phyloP scores from a whole-genome alignment of 495 filamentous ascomycete genomes.

The Penicillium psychrofluorescens region DNA sequence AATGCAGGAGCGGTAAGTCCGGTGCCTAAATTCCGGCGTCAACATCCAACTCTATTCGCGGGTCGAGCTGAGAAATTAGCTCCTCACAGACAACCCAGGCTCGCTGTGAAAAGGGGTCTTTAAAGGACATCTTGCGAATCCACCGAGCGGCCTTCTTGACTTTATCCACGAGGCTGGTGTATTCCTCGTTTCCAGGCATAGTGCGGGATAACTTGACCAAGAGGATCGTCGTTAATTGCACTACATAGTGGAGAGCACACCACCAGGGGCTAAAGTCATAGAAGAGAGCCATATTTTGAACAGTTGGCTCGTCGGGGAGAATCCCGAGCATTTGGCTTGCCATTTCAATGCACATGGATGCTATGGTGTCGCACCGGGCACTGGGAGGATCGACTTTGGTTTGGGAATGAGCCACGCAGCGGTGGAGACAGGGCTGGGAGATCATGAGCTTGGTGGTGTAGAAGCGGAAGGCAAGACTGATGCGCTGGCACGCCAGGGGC shows the following conservation, averaged over 20 bases:
- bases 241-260: constrained; percentile 52
- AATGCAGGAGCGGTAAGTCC: neutral
- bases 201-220: constrained; percentile 45
- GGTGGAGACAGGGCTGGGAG: constrained; percentile 52
- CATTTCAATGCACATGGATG: constrained; percentile 40
- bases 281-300: constrained; percentile 22
- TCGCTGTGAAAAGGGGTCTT: constrained; percentile 37
- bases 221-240: constrained; percentile 49
- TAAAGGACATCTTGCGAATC: constrained; percentile 40
- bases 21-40: constrained; percentile 2
- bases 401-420: constrained; percentile 18
- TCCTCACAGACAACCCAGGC: constrained; percentile 29
- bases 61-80: constrained; percentile 11
- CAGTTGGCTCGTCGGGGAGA: constrained; percentile 30
- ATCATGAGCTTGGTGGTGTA: constrained; percentile 50
- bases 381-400: neutral
- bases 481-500: constrained; percentile 24
- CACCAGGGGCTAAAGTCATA: constrained; percentile 49
- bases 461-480: constrained; percentile 42
- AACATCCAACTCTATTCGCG: constrained; percentile 1
- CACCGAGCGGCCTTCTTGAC: constrained; percentile 42
- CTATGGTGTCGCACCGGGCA: constrained; percentile 40
- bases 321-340: constrained; percentile 42
- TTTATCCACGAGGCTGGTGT: constrained; percentile 29
- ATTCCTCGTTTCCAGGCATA: constrained; percentile 25